Conservation (phyloP, 2,329 filamentous ascomycete genomes). For the Apiospora phragmitis region DNA sequence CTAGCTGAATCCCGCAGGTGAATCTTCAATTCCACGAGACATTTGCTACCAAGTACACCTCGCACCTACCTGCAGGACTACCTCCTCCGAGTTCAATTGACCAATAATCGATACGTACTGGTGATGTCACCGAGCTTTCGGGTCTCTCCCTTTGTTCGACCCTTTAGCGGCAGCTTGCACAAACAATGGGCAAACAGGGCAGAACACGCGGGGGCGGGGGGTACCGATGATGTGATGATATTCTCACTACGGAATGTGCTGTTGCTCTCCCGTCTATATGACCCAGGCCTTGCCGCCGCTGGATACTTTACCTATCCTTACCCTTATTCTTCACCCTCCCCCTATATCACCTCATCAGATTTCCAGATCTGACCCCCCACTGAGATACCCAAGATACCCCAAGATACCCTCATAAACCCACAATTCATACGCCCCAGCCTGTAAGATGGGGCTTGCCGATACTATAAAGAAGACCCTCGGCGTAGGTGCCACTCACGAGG, state of each 20-base stretch:
- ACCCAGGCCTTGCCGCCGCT: background rate
- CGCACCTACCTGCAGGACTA: background rate
- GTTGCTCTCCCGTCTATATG: background rate
- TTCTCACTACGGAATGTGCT: background rate
- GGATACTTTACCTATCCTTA: background rate
- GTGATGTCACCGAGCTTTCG: background rate
- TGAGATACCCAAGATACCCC: background rate
- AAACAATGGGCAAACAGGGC: background rate
- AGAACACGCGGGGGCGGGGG: background rate
- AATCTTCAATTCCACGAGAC: background rate
- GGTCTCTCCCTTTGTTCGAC: background rate
- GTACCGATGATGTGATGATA: conserved; percentile 1
- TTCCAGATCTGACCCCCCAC: background rate
- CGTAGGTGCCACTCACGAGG: background rate
- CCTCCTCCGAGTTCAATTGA: background rate
- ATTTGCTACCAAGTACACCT: conserved; percentile 2
- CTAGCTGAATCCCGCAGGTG: background rate
- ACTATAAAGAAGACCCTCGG: background rate
- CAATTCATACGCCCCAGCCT: background rate
- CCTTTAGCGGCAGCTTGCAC: background rate
- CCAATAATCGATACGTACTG: background rate
- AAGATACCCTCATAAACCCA: background rate
- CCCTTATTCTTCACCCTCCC: background rate
- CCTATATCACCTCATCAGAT: background rate
- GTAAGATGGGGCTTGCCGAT: conserved; percentile 6